Conservation (phyloP, 352 stramenopile species). For the Phytophthora tubulina region DNA sequence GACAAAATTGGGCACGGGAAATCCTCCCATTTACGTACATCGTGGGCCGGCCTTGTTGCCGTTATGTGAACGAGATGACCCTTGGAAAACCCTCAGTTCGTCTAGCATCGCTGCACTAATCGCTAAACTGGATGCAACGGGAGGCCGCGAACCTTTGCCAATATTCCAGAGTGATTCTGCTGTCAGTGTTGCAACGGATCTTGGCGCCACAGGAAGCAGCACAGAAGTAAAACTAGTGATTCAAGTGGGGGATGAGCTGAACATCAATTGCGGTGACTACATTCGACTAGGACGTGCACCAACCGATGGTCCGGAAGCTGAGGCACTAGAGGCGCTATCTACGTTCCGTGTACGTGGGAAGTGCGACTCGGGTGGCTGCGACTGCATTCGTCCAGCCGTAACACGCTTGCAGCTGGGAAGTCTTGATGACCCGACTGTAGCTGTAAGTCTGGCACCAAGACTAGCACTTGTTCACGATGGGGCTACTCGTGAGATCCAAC, state of each 20-base stretch:
- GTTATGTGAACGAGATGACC: constrained; percentile 57
- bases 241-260: constrained; percentile 16
- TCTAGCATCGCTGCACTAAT: constrained; percentile 41
- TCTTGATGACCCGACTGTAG: constrained; percentile 44
- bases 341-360: constrained; percentile 79
- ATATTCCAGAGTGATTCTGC: constrained; percentile 69
- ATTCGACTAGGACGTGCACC: constrained; percentile 66
- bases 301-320: constrained; percentile 16
- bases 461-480: constrained; percentile 46
- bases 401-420: constrained; percentile 56
- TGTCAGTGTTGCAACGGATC: constrained; percentile 51
- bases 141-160: constrained; percentile 55
- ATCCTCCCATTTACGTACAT: constrained; percentile 56
- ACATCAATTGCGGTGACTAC: constrained; percentile 72
- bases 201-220: constrained; percentile 48
- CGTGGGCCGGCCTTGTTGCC: constrained; percentile 76
- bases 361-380: constrained; percentile 51
- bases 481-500: constrained; percentile 76
- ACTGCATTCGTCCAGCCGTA: constrained; percentile 46
- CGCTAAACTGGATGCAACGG: constrained; percentile 36
- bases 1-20: constrained; percentile 37
- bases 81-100: constrained; percentile 58
- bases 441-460: constrained; percentile 58
- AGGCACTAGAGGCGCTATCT: constrained; percentile 26
- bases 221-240: constrained; percentile 23